Evolutionary conservation across 2,329 filamentous ascomycete genomes (phyloP), one percentile per base, ranked within the genome.

Genomic region (Verticillium nonalfalfae): DNA sequence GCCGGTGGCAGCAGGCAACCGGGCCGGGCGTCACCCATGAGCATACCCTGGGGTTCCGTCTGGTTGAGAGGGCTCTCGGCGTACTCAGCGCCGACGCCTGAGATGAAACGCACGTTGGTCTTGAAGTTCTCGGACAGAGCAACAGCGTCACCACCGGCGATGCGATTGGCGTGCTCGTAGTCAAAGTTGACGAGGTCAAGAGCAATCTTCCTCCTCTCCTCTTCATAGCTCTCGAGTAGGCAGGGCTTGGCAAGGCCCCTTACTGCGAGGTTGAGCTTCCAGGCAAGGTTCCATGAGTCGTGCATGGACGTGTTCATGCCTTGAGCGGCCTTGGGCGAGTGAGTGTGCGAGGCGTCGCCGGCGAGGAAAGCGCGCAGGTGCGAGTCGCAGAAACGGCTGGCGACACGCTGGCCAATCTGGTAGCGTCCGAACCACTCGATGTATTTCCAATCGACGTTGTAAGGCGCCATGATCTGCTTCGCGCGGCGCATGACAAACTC

Each of bases 341-440:
- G 88, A 0, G 88, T 90, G 66, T 91, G 88, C 63, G 86, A 88
- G 38, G 88, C 87, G 69, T 91, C 88, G 15, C 87, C 87, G 13
- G 86, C 85, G 45, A 91, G 77, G 71, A 91, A 91, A n/a, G 89
- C 82, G 15, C 85, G 81, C 50, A 77, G 72, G 63, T 85, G 76
- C 56, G 83, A 78, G 68, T 89, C 85, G 66, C 85, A 83, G 75
- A 92, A 93, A 56, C 84, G 81, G 66, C 85, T 85, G 1, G 89
- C 90, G 26, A 92, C 82, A 18, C 90, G 84, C 75, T 90, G 88
- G 11, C 87, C 86, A 61, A 90, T 87, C 66, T 86, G 82, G 70
- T 90, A 91, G 54, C 86, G 85, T 56, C 87, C 88, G 75, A 90
- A 91, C 87, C 89, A 91, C 73, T 88, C 77, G 58, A 85, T 78